Conservation (phyloP, 805 yeast genomes). For the Suhomyces vadensis region DNA sequence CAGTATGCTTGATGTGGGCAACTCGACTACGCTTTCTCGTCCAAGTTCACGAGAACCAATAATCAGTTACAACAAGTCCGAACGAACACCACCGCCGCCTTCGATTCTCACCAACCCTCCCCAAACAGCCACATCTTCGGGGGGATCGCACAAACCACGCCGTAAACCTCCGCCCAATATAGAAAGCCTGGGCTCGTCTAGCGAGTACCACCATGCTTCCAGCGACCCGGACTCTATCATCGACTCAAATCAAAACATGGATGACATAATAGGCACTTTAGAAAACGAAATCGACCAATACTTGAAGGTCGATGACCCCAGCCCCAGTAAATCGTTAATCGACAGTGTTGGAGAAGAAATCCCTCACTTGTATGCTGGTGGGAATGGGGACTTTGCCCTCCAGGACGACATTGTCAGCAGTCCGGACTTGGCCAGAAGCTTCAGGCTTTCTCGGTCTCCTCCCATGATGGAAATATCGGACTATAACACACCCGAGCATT, state of each 20-base stretch:
- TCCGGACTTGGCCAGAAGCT: constrained; percentile 2
- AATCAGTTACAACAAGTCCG: neutral
- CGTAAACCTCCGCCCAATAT: constrained; percentile 9
- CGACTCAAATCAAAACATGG: constrained; percentile 9
- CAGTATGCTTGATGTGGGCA: neutral
- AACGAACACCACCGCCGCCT: neutral
- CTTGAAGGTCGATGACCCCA: constrained; percentile 11
- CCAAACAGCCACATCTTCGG: neutral
- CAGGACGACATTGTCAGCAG: neutral
- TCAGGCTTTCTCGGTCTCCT: constrained; percentile 7
- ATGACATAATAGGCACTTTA: constrained; percentile 25
- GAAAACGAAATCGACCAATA: constrained; percentile 26
- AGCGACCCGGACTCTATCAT: neutral
- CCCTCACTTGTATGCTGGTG: neutral
- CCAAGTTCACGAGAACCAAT: constrained; percentile 1
- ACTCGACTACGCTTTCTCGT: neutral
- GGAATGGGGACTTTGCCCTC: neutral
- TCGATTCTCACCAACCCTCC: neutral
- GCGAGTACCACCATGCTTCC: constrained; percentile 8
- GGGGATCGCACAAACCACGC: neutral
- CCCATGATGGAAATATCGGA: constrained; percentile 7
- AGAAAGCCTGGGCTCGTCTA: constrained; percentile 6
- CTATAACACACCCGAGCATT: neutral
- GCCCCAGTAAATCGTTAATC: neutral
- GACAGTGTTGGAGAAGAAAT: neutral